Evolutionary conservation across 768 basidiomycete species (phyloP).

Genomic region (Tricholoma flavovirens): DNA sequence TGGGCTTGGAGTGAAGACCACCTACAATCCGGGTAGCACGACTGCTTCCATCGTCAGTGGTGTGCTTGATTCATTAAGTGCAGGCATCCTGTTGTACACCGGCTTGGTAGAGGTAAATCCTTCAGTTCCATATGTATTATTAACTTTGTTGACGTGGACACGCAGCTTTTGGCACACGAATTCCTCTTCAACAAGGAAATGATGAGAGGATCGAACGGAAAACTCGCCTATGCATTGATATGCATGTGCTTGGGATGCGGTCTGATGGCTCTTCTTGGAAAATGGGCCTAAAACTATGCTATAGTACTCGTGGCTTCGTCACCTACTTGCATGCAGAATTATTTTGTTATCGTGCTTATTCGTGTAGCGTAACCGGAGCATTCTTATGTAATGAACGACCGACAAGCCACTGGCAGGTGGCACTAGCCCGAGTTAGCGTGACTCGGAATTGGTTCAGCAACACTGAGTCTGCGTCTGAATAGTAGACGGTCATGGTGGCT

Average conservation of each 20-base stretch:
- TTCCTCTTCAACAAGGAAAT: slow-evolving; percentile 89
- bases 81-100: slow-evolving; percentile 86
- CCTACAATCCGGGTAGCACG: slow-evolving; percentile 77
- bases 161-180: slow-evolving; percentile 84
- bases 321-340: too few species aligned
- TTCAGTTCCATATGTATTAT: not conserved
- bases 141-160: slow-evolving; percentile 8
- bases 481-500: not conserved
- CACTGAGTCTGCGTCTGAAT: too few species aligned
- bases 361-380: too few species aligned
- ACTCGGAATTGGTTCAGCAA: too few species aligned
- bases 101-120: slow-evolving; percentile 31
- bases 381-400: too few species aligned
- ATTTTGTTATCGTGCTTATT: too few species aligned
- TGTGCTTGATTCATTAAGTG: slow-evolving; percentile 75
- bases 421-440: too few species aligned
- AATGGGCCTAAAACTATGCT: slow-evolving; percentile 70
- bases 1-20: slow-evolving; percentile 67
- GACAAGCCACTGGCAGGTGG: too few species aligned
- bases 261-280: slow-evolving; percentile 87
- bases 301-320: too few species aligned
- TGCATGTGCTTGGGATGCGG: slow-evolving; percentile 80
- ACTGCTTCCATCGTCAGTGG: slow-evolving; percentile 82
- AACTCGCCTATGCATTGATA: slow-evolving; percentile 66
- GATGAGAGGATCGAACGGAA: slow-evolving; percentile 59